Conservation (phyloP, 371 early-diverging fungal species). For the Synchytrium microbalum region DNA sequence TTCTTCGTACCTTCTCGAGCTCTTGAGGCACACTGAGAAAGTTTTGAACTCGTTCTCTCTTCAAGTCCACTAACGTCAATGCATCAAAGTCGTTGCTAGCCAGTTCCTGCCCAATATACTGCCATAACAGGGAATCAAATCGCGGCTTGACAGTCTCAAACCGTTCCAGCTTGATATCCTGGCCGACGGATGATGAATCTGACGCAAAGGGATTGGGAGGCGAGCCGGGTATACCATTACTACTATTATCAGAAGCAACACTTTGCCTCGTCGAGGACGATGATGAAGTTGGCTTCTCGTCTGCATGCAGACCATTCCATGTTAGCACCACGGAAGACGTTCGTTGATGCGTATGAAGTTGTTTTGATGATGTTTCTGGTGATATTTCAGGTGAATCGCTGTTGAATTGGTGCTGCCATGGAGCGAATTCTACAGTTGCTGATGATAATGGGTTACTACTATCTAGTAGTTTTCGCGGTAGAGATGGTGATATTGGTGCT, state of each 20-base stretch:
- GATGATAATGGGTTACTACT: background rate
- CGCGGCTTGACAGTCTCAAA: no score
- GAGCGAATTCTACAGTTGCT: background rate
- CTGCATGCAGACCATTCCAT: background rate
- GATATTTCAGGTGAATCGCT: background rate
- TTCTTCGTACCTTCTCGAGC: slow-evolving; percentile 60
- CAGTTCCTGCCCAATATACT: background rate
- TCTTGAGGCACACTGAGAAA: slow-evolving; percentile 71
- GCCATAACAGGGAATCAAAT: background rate
- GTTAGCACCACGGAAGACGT: background rate
- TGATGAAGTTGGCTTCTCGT: background rate
- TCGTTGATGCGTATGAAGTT: background rate
- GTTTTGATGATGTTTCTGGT: background rate
- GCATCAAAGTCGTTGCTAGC: background rate
- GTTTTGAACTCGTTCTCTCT: slow-evolving; percentile 73
- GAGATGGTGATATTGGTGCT: background rate
- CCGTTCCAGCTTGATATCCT: background rate
- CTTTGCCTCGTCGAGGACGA: background rate
- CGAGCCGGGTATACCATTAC: background rate
- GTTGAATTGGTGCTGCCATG: no score
- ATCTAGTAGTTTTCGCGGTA: background rate
- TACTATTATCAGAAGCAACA: background rate
- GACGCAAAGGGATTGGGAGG: background rate
- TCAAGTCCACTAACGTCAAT: slow-evolving; percentile 43
- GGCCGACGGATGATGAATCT: background rate